Conservation (phyloP, 495 filamentous ascomycete species). For the Immersiella caudata region DNA sequence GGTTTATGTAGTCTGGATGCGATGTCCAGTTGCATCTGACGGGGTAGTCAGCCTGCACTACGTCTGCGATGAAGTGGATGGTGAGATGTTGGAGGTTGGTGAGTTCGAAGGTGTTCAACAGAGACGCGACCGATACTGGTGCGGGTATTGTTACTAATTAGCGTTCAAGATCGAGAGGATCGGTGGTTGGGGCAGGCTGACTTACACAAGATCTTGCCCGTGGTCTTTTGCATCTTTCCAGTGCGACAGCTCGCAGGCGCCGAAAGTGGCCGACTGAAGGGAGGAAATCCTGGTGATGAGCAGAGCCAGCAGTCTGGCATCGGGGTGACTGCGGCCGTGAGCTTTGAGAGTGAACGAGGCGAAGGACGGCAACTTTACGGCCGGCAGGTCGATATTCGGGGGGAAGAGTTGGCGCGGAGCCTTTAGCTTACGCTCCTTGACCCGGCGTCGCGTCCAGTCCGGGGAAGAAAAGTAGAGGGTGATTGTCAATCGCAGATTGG, state of each 20-base stretch:
- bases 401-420: too few relatives aligned
- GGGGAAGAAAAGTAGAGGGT: too few relatives aligned
- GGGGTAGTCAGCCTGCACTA: too few relatives aligned
- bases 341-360: background rate
- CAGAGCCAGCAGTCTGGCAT: background rate
- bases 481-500: too few relatives aligned
- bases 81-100: background rate
- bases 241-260: background rate
- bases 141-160: background rate
- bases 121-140: background rate
- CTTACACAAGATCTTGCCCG: background rate
- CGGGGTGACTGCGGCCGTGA: background rate
- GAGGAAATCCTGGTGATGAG: background rate
- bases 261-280: background rate
- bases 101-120: background rate
- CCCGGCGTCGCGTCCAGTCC: too few relatives aligned
- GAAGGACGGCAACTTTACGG: background rate
- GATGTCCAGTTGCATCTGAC: background rate
- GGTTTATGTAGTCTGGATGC: background rate
- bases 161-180: too few relatives aligned
- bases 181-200: background rate
- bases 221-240: background rate
- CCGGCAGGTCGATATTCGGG: background rate
- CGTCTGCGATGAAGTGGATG: background rate
- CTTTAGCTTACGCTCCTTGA: too few relatives aligned